phyloP scores from a whole-genome alignment of 495 filamentous ascomycete species.

The Penicillium chermesinum region DNA sequence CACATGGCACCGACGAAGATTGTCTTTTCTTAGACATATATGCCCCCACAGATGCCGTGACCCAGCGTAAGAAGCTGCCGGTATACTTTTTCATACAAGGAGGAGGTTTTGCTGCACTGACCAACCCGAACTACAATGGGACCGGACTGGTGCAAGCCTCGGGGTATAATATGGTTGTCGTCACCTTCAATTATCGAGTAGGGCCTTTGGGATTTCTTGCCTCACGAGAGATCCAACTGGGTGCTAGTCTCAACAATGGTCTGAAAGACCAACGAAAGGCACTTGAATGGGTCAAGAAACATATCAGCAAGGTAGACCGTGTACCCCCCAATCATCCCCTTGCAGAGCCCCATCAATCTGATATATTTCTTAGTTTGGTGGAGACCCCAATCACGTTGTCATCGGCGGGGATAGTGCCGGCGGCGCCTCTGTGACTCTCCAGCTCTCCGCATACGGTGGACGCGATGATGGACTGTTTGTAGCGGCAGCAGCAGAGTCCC shows the following conservation, averaged over 20 bases:
- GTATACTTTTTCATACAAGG: constrained; percentile 74
- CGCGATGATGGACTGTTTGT: constrained; percentile 54
- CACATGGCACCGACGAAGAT: constrained; percentile 53
- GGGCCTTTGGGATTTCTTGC: constrained; percentile 71
- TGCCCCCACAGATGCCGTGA: constrained; percentile 51
- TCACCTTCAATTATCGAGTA: constrained; percentile 77
- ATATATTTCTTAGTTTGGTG: constrained; percentile 54
- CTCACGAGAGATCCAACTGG: constrained; percentile 50
- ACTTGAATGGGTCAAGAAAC: constrained; percentile 62
- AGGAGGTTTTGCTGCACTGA: constrained; percentile 62
- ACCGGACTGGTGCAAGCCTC: constrained; percentile 55
- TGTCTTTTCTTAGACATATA: constrained; percentile 75
- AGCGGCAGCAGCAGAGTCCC: constrained; percentile 59
- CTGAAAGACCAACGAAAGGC: constrained; percentile 65
- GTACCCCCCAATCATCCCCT: no score
- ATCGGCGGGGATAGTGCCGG: constrained; percentile 71
- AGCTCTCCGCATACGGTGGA: constrained; percentile 60
- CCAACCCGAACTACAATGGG: constrained; percentile 64
- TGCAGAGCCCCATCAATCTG: neutral
- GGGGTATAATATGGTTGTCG: constrained; percentile 56
- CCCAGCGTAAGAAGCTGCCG: constrained; percentile 44
- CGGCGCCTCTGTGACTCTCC: constrained; percentile 59
- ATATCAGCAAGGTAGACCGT: constrained; percentile 54
- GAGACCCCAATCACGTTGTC: constrained; percentile 65
- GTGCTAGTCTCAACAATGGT: constrained; percentile 61